Conservation (phyloP, 352 stramenopile species). For the Pythium grandisporangium region DNA sequence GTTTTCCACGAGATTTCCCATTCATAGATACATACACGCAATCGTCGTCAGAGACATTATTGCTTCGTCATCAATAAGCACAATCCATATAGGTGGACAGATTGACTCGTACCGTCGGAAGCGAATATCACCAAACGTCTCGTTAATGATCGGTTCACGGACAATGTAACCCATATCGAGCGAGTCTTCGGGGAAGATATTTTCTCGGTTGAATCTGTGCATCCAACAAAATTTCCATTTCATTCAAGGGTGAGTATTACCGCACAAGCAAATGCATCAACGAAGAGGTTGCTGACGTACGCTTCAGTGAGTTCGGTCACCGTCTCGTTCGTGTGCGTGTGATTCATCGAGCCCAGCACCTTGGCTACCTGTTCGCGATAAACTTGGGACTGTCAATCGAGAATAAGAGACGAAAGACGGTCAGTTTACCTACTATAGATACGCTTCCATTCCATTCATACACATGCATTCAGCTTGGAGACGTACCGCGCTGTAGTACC, state of each 20-base stretch:
- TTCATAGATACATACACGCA: too few species aligned
- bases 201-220: slow-evolving; percentile 77
- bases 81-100: too few species aligned
- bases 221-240: background rate
- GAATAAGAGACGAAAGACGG: background rate
- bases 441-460: background rate
- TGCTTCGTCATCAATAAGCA: too few species aligned
- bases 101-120: slow-evolving; percentile 52
- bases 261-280: background rate
- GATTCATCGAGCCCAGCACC: slow-evolving; percentile 74
- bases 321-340: slow-evolving; percentile 84
- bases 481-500: slow-evolving; percentile 81
- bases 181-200: slow-evolving; percentile 75
- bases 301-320: slow-evolving; percentile 82
- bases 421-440: background rate
- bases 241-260: too few species aligned
- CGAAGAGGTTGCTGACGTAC: slow-evolving; percentile 21
- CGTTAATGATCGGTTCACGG: slow-evolving; percentile 85
- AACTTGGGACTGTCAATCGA: slow-evolving; percentile 55
- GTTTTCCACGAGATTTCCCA: background rate
- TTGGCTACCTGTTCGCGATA: slow-evolving; percentile 82
- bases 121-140: slow-evolving; percentile 84
- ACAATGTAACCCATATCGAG: slow-evolving; percentile 84
- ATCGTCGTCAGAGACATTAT: too few species aligned
- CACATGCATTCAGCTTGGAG: background rate